Percentiles rank a stretch among this genome's conserved stretches.
phyloP scores from a whole-genome alignment of 2,329 filamentous ascomycete genomes.

The Geosmithia flava region DNA sequence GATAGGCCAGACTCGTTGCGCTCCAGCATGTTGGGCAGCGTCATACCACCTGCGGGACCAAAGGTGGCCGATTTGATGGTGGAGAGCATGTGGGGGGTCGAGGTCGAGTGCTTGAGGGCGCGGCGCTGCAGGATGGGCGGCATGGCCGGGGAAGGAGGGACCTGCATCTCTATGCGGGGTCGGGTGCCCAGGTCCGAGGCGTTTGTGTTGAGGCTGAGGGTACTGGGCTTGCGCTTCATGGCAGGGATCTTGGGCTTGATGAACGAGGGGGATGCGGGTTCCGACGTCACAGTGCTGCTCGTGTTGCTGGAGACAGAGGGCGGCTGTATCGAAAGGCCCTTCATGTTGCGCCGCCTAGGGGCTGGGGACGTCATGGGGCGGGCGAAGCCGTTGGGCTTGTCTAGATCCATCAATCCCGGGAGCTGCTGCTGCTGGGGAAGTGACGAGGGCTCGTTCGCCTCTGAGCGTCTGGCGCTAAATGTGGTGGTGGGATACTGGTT shows the following conservation, averaged over 20 bases:
- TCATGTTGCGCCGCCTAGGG: conserved; percentile 67
- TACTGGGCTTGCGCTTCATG: conserved; percentile 63
- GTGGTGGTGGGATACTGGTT: conserved; percentile 53
- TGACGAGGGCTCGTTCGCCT: conserved; percentile 12
- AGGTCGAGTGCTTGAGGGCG: conserved; percentile 54
- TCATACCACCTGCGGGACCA: conserved; percentile 51
- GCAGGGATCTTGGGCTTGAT: conserved; percentile 66
- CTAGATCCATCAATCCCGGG: not conserved
- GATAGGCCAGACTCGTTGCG: conserved; percentile 50
- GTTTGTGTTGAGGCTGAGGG: conserved; percentile 65
- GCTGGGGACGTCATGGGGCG: conserved; percentile 57
- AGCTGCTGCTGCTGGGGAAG: conserved; percentile 21
- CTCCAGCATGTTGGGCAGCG: conserved; percentile 46
- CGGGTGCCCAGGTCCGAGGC: conserved; percentile 40
- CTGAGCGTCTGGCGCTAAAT: conserved; percentile 28
- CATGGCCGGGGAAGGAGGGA: conserved; percentile 42
- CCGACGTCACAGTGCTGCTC: conserved; percentile 40
- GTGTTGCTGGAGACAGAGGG: conserved; percentile 34
- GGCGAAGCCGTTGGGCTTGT: conserved; percentile 19
- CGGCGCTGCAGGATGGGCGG: conserved; percentile 49
- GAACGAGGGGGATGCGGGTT: conserved; percentile 63
- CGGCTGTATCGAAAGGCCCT: conserved; percentile 68
- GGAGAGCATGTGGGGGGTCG: conserved; percentile 54
- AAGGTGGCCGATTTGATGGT: conserved; percentile 46
- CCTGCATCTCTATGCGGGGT: conserved; percentile 26